Base-by-base conservation (phyloP, 805 yeast species). In the Saccharomyces kudriavzevii region DNA sequence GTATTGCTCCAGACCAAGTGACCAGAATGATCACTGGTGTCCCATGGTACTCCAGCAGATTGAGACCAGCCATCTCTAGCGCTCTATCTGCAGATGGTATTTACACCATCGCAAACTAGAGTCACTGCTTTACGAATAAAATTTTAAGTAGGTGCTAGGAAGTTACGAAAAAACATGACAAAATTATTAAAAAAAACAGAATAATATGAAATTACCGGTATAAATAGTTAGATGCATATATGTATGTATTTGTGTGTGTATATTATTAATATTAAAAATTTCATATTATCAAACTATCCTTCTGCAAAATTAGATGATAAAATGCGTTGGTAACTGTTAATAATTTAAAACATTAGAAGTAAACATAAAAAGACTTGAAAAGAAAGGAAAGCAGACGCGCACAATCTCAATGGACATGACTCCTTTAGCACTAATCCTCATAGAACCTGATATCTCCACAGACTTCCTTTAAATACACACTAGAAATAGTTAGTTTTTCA, bases 11-110 rank as follows among this genome's bases (percentile, higher is more conserved):
- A 5, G 43, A 35, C 43, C 43, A 35, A 35, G 43, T 35, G 13
- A 35, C 43, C 20, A 35, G 43, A 35, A 60, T 66, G 57, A 56
- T 69, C 30, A 66, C 71, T 29, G 69, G 62, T 31, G 55, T 69
- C 40, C 70, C 72, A 58, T 69, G 72, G 72, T 69, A 63, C 54
- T 58, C 66, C 10, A 49, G 60, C 47, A 63, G 68, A 56, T 48
- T 66, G 17, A 53, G 52, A 40, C 54, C 64, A 24, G 57, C 50
- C 27, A 49, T 59, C 22, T 40, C 48, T 49, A 46, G 47, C 5
- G 43, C 43, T 20, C 11, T 35, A 20, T 35, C 43, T 11, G 11
- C 4, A 10, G 43, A 35, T 11, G 43, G 43, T 6, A 35, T 35
- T 13, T 35, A 35, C 43, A 35, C 43, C 17, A 20, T 35, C 11